Percentiles rank a stretch among this genome's conserved stretches.
Conservation (phyloP, 495 filamentous ascomycete genomes). For the Halenospora varia region DNA sequence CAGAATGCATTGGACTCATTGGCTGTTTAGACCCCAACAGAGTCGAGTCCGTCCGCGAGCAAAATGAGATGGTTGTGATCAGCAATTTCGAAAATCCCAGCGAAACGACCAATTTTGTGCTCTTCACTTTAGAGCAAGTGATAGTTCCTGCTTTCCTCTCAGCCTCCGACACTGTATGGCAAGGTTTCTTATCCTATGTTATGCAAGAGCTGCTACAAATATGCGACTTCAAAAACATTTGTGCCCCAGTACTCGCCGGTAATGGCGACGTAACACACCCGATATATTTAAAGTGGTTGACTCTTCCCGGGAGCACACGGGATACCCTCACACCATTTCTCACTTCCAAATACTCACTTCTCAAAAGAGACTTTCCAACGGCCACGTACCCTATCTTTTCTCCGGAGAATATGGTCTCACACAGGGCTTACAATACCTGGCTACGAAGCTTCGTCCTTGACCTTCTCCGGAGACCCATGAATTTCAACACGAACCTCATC, state of each 20-base stretch:
- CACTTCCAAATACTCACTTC: slow-evolving; percentile 74
- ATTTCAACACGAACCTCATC: slow-evolving; percentile 63
- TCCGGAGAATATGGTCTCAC: slow-evolving; percentile 17
- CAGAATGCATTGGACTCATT: slow-evolving; percentile 77
- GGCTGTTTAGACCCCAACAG: slow-evolving; percentile 90
- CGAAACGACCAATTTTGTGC: slow-evolving; percentile 81
- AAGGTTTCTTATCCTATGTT: slow-evolving; percentile 85
- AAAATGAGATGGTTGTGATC: slow-evolving; percentile 73
- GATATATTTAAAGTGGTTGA: slow-evolving; percentile 64
- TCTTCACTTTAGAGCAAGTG: slow-evolving; percentile 80
- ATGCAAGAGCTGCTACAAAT: slow-evolving; percentile 89
- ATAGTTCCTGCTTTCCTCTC: slow-evolving; percentile 89
- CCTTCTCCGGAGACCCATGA: slow-evolving; percentile 68
- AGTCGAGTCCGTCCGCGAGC: slow-evolving; percentile 73
- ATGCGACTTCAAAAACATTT: slow-evolving; percentile 62
- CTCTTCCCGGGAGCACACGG: slow-evolving; percentile 67
- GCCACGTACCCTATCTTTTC: slow-evolving; percentile 76
- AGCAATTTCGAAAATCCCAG: slow-evolving; percentile 77
- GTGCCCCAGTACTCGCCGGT: slow-evolving; percentile 29
- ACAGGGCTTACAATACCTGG: slow-evolving; percentile 63
- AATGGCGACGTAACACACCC: neutral
- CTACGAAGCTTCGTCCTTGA: slow-evolving; percentile 75
- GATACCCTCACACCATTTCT: slow-evolving; percentile 83
- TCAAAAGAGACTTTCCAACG: slow-evolving; percentile 46
- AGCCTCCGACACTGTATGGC: slow-evolving; percentile 76